phyloP scores from a whole-genome alignment of 108 stramenopile species.

The Ochromonas danica region DNA sequence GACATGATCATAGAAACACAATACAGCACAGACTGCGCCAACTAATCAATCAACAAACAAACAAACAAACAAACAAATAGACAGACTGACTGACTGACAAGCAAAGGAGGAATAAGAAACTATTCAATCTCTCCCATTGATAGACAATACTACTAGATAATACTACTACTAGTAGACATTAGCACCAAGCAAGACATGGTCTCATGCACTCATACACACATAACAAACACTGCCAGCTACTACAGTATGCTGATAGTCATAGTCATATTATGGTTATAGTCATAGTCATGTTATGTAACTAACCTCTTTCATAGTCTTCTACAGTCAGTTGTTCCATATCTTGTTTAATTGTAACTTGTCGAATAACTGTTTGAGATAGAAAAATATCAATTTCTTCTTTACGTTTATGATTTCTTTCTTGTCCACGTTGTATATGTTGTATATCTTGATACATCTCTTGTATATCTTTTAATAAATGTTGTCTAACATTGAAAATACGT shows the following conservation, averaged over 20 bases:
- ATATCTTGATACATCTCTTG: not conserved
- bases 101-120: not conserved
- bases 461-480: not conserved
- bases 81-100: not conserved
- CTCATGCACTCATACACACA: too few relatives aligned
- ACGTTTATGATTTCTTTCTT: not conserved
- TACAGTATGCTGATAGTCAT: too few relatives aligned
- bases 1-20: not conserved
- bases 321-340: not conserved
- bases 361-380: not conserved
- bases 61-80: not conserved
- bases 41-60: not conserved
- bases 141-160: not conserved
- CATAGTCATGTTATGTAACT: not conserved
- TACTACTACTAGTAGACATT: not conserved
- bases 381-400: not conserved
- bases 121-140: not conserved
- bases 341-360: not conserved
- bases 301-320: slow-evolving; percentile 17
- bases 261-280: too few relatives aligned
- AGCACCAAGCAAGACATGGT: too few relatives aligned
- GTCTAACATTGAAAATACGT: not conserved
- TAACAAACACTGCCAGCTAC: too few relatives aligned
- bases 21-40: not conserved
- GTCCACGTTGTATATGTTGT: not conserved